Evolutionary conservation across 2,329 filamentous ascomycete genomes (phyloP).

Genomic region (Nothomitra cinnamomea): DNA sequence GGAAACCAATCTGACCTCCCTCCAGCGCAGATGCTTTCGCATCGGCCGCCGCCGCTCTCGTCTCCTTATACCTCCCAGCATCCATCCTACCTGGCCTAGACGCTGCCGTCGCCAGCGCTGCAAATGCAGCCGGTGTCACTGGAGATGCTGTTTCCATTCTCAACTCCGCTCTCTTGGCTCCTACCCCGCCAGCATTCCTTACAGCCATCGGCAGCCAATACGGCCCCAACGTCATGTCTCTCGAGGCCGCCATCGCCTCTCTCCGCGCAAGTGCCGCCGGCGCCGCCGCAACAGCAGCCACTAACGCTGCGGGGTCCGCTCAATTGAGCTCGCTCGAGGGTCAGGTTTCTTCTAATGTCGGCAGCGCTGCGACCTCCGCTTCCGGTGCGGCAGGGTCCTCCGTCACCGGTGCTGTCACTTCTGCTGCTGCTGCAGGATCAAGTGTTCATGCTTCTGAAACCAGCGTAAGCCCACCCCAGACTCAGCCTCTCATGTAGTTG

Average conservation of each 20-base stretch:
- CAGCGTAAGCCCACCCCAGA: too few relatives aligned
- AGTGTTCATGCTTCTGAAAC: too few relatives aligned
- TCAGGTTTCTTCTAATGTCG: neutral
- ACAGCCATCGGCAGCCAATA: conserved; percentile 3
- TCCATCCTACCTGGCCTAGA: neutral
- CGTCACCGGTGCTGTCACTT: neutral
- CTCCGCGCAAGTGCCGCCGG: neutral
- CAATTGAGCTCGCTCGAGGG: neutral
- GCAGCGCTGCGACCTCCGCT: neutral
- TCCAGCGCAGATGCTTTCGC: neutral
- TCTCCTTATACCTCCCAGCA: conserved; percentile 3
- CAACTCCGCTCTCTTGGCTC: neutral
- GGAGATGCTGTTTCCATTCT: neutral
- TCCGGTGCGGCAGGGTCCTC: too few relatives aligned
- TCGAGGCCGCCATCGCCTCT: conserved; percentile 1
- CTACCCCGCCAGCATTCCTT: conserved; percentile 4
- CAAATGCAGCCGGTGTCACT: neutral
- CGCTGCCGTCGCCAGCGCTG: conserved; percentile 1
- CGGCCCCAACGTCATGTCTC: neutral
- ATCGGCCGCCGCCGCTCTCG: neutral
- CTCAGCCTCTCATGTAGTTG: too few relatives aligned
- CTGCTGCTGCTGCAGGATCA: too few relatives aligned
- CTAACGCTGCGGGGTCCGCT: neutral
- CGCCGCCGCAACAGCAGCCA: neutral
- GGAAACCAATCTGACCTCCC: too few relatives aligned